Evolutionary conservation across 768 basidiomycete genomes (phyloP).

Genomic region (Pisolithus marmoratus): DNA sequence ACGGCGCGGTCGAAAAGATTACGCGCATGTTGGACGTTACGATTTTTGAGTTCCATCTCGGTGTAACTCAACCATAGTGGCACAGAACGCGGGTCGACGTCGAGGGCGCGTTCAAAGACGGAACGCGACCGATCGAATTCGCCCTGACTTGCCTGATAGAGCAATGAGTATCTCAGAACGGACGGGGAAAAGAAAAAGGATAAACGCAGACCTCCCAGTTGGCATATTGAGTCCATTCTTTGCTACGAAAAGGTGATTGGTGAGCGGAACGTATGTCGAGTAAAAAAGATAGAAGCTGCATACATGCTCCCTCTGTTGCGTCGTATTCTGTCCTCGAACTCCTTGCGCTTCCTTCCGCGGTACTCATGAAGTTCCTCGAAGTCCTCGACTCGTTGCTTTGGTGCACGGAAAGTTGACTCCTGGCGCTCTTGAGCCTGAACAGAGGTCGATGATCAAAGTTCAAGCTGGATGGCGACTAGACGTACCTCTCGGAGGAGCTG

Average conservation of each 20-base stretch:
- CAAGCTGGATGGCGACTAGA: not conserved
- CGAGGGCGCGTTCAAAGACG: constrained; percentile 93
- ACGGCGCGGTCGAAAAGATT: constrained; percentile 97
- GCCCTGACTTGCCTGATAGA: constrained; percentile 79
- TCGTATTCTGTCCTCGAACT: constrained; percentile 87
- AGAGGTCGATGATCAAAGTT: not conserved
- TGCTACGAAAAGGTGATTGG: constrained; percentile 37
- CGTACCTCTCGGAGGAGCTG: constrained; percentile 90
- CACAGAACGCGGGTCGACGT: constrained; percentile 85
- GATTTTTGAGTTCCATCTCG: constrained; percentile 96
- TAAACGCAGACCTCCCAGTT: constrained; percentile 67
- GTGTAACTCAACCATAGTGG: constrained; percentile 94
- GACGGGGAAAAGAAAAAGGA: not conserved
- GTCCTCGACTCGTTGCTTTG: constrained; percentile 94
- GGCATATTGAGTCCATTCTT: constrained; percentile 84
- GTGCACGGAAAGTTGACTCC: constrained; percentile 86
- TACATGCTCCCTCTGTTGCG: constrained; percentile 78
- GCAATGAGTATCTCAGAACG: constrained; percentile 1
- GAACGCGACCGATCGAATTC: constrained; percentile 94
- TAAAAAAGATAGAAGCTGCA: constrained; percentile 18
- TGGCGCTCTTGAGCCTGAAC: constrained; percentile 92
- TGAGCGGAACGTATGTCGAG: not conserved
- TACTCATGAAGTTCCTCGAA: constrained; percentile 90
- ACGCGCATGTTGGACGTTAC: constrained; percentile 94
- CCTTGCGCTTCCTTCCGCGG: constrained; percentile 84